Evolutionary conservation across 129 eudicot genomes (phyloP), one percentile per base, ranked within the genome.

Genomic region (Centrapalus pauciflorus): DNA sequence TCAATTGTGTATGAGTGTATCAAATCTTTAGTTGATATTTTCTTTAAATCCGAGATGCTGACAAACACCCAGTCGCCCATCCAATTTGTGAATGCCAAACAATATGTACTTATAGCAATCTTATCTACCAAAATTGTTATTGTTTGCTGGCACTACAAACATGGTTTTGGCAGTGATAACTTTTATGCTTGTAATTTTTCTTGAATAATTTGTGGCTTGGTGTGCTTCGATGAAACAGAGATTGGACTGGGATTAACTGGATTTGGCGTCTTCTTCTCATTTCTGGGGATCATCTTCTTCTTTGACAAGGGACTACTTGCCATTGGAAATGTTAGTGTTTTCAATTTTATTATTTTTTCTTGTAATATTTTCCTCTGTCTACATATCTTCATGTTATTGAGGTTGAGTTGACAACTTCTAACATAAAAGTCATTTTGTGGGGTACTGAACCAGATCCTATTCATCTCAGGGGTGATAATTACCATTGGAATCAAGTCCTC

Each of bases 401-500:
- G 45, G 16, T 20, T 16, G 32, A n/a, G 7, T 13, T 56, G 54
- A 34, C 40, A 34, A 34, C 40, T 34, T 32, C 62, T 76, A 46
- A 76, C 71, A 54, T 76, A 25, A 23, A 45, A 32, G 46, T 48
- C 24, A 70, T 65, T 45, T 32, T 60, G 45, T 19, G n/a, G 57
- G 63, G 12, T 73, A 51, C 71, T 73, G 70, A 70, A 73, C 29
- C 85, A 87, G 95, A 87, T 87, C 64, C 87, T 87, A 64, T 89
- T 89, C 90, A 50, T 89, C 70, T 78, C 94, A 58, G 96, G 96
- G 24, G 84, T 89, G 83, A 78, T 74, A 48, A 62, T 85, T 67
- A 89, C 96, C 80, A 89, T 89, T 48, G 96, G 96, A 50, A 75
- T 79, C 46, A 84, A 85, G 72, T 85, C 94, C 61, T 80, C 96